Conservation (phyloP, 371 early-diverging fungal genomes). For the Mortierella sp. region DNA sequence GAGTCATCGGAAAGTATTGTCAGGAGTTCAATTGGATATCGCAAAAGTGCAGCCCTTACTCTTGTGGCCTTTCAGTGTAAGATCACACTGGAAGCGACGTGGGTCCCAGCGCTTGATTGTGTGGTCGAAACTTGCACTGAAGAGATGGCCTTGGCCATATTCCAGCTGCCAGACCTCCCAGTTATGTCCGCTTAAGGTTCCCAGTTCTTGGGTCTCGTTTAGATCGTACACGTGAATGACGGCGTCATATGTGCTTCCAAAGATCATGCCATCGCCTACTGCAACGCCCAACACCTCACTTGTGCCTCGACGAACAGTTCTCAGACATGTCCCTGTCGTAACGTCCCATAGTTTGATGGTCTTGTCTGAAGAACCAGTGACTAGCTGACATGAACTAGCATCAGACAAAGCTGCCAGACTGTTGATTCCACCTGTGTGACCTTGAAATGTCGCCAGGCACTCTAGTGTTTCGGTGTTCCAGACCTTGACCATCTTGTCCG, state of each 20-base stretch:
- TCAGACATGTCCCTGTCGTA: slow-evolving; percentile 54
- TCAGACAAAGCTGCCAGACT: slow-evolving; percentile 57
- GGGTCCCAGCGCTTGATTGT: slow-evolving; percentile 78
- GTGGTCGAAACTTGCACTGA: slow-evolving; percentile 75
- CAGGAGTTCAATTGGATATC: not conserved
- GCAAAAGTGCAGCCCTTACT: slow-evolving; percentile 47
- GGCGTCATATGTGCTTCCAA: slow-evolving; percentile 73
- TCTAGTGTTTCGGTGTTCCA: slow-evolving; percentile 67
- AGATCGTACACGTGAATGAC: slow-evolving; percentile 67
- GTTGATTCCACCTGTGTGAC: slow-evolving; percentile 72
- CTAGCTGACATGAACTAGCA: slow-evolving; percentile 53
- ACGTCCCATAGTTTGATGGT: slow-evolving; percentile 75
- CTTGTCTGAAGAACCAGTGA: slow-evolving; percentile 67
- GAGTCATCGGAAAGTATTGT: too few species aligned
- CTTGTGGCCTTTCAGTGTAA: slow-evolving; percentile 73
- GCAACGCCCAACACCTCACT: slow-evolving; percentile 69
- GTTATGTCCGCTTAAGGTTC: slow-evolving; percentile 67
- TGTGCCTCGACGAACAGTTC: slow-evolving; percentile 59
- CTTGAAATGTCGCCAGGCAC: slow-evolving; percentile 64
- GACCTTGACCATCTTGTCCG: slow-evolving; percentile 69
- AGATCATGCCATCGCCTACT: slow-evolving; percentile 62
- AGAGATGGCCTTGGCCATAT: slow-evolving; percentile 62
- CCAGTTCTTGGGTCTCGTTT: slow-evolving; percentile 55
- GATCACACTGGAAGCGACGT: slow-evolving; percentile 61
- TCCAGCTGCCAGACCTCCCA: slow-evolving; percentile 81